Conservation (phyloP, 257 asterid genomes). For the Solanum gracilifrons region DNA sequence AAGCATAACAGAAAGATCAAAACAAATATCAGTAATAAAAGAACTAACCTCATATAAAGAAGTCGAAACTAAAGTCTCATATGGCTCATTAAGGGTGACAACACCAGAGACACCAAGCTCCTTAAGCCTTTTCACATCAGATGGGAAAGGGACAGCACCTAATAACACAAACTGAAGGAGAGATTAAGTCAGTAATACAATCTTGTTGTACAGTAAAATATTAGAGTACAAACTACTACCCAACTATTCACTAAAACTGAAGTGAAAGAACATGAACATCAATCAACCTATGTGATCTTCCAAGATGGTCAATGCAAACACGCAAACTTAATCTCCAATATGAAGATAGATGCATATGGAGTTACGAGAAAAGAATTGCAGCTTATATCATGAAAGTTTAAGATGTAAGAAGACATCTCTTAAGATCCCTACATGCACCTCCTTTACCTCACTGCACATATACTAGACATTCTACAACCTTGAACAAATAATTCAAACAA, state of each 20-base stretch:
- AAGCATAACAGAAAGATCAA: not conserved
- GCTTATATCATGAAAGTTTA: not conserved
- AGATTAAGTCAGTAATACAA: not conserved
- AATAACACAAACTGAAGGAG: constrained; percentile 35
- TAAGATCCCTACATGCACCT: not conserved
- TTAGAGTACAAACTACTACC: not conserved
- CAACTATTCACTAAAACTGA: not conserved
- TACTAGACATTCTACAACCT: not conserved
- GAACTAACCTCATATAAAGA: constrained; percentile 34
- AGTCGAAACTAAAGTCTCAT: constrained; percentile 46
- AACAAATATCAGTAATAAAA: not conserved
- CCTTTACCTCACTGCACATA: not conserved
- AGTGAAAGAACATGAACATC: not conserved
- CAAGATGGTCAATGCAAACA: not conserved
- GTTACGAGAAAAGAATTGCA: not conserved
- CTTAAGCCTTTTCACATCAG: constrained; percentile 37
- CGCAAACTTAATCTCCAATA: not conserved
- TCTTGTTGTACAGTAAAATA: not conserved
- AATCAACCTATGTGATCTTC: not conserved
- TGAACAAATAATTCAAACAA: not conserved
- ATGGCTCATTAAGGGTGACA: constrained; percentile 48
- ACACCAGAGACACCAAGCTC: constrained; percentile 45
- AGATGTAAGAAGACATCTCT: not conserved
- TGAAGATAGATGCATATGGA: not conserved
- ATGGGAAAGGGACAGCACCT: constrained; percentile 58